Evolutionary conservation across 768 basidiomycete species (phyloP).

Genomic region (Trametes elegans): DNA sequence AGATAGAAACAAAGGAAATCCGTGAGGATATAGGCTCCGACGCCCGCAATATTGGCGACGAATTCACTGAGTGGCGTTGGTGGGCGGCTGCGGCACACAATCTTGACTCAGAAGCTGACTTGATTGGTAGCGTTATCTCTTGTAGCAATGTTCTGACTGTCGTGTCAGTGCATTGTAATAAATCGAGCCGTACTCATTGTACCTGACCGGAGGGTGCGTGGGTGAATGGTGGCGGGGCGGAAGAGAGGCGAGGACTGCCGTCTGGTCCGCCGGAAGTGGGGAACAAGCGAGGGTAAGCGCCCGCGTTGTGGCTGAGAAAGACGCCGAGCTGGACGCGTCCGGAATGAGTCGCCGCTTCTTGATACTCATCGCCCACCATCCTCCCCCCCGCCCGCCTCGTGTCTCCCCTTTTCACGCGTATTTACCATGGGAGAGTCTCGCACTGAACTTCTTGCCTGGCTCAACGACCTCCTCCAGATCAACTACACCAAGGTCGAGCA

Average conservation of each 20-base stretch:
- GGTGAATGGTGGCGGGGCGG: not conserved
- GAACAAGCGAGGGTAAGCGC: not conserved
- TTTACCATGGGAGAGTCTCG: constrained; percentile 64
- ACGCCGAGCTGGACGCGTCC: constrained; percentile 13
- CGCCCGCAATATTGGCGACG: not conserved
- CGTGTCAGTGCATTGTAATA: too few species aligned
- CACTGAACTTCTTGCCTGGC: constrained; percentile 87
- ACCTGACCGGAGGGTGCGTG: too few species aligned
- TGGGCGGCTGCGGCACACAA: not conserved
- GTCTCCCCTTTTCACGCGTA: constrained; percentile 16
- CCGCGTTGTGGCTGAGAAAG: not conserved
- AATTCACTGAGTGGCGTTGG: not conserved
- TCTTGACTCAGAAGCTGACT: too few species aligned
- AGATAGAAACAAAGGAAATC: too few species aligned
- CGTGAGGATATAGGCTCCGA: too few species aligned
- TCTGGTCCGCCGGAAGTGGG: not conserved
- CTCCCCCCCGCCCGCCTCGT: constrained; percentile 9
- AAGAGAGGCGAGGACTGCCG: not conserved
- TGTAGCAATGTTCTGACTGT: too few species aligned
- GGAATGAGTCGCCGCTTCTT: constrained; percentile 8
- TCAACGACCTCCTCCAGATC: constrained; percentile 89
- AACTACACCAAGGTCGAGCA: constrained; percentile 93
- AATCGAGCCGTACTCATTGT: too few species aligned
- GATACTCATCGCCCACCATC: constrained; percentile 27
- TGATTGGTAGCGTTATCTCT: too few species aligned